Evolutionary conservation across 805 yeast genomes (phyloP), one percentile per base, ranked within the genome.

Genomic region (Metschnikowia sp.): DNA sequence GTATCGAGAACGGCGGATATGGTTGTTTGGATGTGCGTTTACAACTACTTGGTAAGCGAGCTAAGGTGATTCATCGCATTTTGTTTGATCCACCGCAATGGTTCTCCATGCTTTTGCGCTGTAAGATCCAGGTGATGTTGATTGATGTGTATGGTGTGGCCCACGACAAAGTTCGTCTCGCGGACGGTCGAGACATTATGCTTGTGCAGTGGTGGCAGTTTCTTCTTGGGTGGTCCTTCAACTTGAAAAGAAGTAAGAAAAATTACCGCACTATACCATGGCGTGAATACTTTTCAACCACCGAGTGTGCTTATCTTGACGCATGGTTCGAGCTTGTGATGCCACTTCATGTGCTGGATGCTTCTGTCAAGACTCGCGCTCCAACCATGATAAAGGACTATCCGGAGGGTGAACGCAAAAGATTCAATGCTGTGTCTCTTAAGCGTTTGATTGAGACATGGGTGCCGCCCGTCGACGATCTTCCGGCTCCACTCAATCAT

Each of bases 21-120:
- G 44, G 44, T 18, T 26, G 30, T 18, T 31, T 40, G 19, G 37
- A 32, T 10, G 4, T 40, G 11, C 31, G 33, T 10, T 22, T 32
- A 9, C 44, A 40, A 13, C 38, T 40, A 18, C 19, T 40, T 6
- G 44, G 44, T 13, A 31, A 34, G 11, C 29, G 44, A 10, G 44
- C 44, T 7, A 4, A 8, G 10, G n/a, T 26, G 6, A 26, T 37
- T 3, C 28, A 18, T 9, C 28, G 10, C 28, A 15, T n/a, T 6
- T 5, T 35, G 12, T 6, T 18, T n/a, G 38, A 35, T 28, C 15
- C 22, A 13, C 38, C 19, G 38, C 15, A 35, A 10, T 35, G 38
- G 38, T 28, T 18, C 38, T 35, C 8, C 29, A 13, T 4, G 22
- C 19, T 35, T 10, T 35, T 35, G 12, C 26, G 38, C 10, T 9